Percentiles rank a stretch among this genome's conserved stretches.
These are phyloP conservation scores for Boletus rubroflammeus DNA, from an alignment of 768 basidiomycete species.

Conservation along the genomic window DNA sequence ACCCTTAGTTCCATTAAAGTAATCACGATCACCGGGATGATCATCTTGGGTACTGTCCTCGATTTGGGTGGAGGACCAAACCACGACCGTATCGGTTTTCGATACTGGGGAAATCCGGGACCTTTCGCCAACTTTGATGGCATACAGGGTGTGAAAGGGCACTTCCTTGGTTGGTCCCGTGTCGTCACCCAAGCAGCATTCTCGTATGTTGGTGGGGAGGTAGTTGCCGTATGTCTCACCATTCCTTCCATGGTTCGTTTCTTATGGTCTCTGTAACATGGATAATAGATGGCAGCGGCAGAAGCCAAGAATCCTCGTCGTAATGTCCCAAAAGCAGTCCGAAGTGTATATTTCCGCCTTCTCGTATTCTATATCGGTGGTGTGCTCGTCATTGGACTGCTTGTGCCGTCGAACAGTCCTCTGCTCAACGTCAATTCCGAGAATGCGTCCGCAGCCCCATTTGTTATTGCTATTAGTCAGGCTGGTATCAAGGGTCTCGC, in stretches of 20 bases:
- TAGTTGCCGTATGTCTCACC: constrained; percentile 31
- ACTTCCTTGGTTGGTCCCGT: constrained; percentile 46
- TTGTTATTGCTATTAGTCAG: constrained; percentile 47
- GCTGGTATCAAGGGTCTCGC: constrained; percentile 55
- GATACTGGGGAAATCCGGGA: constrained; percentile 50
- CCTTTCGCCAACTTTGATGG: constrained; percentile 45
- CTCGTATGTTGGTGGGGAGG: constrained; percentile 53
- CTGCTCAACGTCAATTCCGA: constrained; percentile 33
- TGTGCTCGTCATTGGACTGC: constrained; percentile 41
- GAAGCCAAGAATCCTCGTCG: constrained; percentile 46
- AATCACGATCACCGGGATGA: constrained; percentile 39
- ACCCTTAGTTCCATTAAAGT: constrained; percentile 47
- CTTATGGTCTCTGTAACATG: neutral
- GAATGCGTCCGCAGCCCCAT: constrained; percentile 45
- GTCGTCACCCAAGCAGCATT: constrained; percentile 56
- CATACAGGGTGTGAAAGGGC: constrained; percentile 41
- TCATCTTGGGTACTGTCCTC: constrained; percentile 42
- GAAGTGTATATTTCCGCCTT: constrained; percentile 42
- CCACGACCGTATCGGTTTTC: constrained; percentile 45
- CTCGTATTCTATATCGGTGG: constrained; percentile 34
- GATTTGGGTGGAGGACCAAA: constrained; percentile 53
- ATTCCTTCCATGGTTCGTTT: neutral
- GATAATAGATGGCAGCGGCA: constrained; percentile 34
- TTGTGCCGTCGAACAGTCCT: constrained; percentile 43
- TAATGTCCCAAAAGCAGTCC: constrained; percentile 34